Base-by-base conservation (phyloP, 2,329 filamentous ascomycete species). In the Leptographium wingfieldii region DNA sequence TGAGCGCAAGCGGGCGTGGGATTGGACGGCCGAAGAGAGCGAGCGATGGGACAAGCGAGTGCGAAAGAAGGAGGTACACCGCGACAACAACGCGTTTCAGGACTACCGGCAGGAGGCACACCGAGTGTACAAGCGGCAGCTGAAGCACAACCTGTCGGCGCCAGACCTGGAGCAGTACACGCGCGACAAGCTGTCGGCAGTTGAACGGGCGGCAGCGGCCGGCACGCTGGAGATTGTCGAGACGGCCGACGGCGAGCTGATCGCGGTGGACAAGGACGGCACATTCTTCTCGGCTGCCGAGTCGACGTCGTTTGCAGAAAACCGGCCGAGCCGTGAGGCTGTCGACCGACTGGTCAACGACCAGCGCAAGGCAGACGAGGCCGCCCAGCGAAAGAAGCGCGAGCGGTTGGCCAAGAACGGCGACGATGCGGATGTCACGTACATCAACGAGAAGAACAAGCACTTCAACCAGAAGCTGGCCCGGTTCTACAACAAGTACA, bases 401-500 rank as follows among this genome's bases (percentile, higher is more conserved):
- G 90, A 95, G 65, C 81, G 91, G 58, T 84, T 88, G 71, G 82
- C 83, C 14, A 82, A 85, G 70, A 87, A 86, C 63, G 90, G 92
- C 61, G 91, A 95, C 64, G 88, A 92, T 55, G 87, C 84, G 33
- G 94, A 99, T 73, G 88, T 97, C 67, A 97, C 92, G 9, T 97
- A 96, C 74, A 99, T 99, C 82, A 99, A 99, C 76, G 91, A 96
- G 76, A 96, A 99, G 86, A 99, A 99, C 80, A 97, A 97, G 80
- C 91, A 96, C 80, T 99, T 99, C 78, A 99, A 99, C 83, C 86
- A 95, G 77, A 97, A 99, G 77, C 78, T 99, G 73, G 80, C 87
- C 59, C 81, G 94, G 66, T 99, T 97, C 77, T 99, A 99, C 75
- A 94, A 99, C 76, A 95, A 96, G 78, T 99, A 99, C 73, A 99